Base-by-base conservation (phyloP, 257 asterid species). In the Nicotiana tomentosiformis region DNA sequence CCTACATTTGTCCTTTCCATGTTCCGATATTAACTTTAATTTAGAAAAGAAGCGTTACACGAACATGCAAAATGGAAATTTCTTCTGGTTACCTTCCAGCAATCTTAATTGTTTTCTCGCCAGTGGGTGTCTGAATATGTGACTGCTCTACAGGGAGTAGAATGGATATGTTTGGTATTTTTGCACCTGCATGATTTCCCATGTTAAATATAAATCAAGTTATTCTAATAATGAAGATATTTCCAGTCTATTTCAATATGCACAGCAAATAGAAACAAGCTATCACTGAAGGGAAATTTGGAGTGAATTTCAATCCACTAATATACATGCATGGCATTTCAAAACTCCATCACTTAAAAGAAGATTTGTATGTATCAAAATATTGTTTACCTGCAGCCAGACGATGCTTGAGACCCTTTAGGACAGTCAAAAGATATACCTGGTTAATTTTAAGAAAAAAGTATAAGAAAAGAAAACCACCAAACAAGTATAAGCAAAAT, bases 371-470 rank as follows among this genome's bases (percentile, higher is more conserved):
- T 43, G 51, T 43, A 43, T 43, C 79, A 76, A 51, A 76, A 51
- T 29, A 53, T 30, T 76, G 64, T 51, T 32, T 93, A 96, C 99
- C 99, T 74, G 98, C 99, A 86, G 99, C 98, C 84, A 94, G 90
- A 26, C 98, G 98, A 86, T 93, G 91, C 93, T 96, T 96, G 91
- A 96, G 97, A 88, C 97, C 91, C 89, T 90, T 96, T 85, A 94
- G 87, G 82, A 96, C 97, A 9, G 97, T 91, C 98, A 94, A 92
- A 83, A 96, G 82, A 88, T 92, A 96, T 56, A 94, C 99, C 99
- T 96, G 93, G 82, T 80, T 84, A 90, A 86, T 81, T 66, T 68
- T 82, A 39, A 76, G 80, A 51, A 5, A 29, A 43, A 67, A 65
- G 16, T 32, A 65, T 76, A 78, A 78, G 77, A 86, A 80, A 15